These are phyloP conservation scores for Neospermospora avenae DNA, from an alignment of 2,329 filamentous ascomycete genomes.

Conservation along the genomic window DNA sequence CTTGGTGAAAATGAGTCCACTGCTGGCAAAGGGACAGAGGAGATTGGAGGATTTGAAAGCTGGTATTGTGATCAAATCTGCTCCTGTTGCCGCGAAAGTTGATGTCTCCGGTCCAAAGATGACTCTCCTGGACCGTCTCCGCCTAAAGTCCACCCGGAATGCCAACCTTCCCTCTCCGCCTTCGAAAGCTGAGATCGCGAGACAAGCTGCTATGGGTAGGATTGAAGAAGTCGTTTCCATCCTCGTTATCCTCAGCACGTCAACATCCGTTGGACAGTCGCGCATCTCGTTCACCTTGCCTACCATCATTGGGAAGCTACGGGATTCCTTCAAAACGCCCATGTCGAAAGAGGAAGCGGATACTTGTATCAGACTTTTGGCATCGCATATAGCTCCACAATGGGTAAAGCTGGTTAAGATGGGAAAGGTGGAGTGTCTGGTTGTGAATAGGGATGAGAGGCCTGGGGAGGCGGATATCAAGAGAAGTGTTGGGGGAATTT, in stretches of 20 bases:
- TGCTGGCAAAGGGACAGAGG: slow-evolving; percentile 64
- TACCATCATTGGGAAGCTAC: slow-evolving; percentile 60
- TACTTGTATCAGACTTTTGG: slow-evolving; percentile 45
- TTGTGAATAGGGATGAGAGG: slow-evolving; percentile 39
- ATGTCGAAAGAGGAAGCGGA: slow-evolving; percentile 47
- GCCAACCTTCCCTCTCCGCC: slow-evolving; percentile 43
- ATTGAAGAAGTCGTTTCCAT: slow-evolving; percentile 66
- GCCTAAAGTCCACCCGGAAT: slow-evolving; percentile 62
- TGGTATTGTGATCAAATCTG: slow-evolving; percentile 49
- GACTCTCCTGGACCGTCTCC: slow-evolving; percentile 72
- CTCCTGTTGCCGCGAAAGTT: slow-evolving; percentile 41
- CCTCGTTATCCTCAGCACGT: slow-evolving; percentile 60
- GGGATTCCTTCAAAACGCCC: slow-evolving; percentile 56
- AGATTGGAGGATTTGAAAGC: slow-evolving; percentile 67
- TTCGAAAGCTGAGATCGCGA: slow-evolving; percentile 53
- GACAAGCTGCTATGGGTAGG: slow-evolving; percentile 63
- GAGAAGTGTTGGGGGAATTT: slow-evolving; percentile 24
- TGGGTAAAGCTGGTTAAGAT: slow-evolving; percentile 48
- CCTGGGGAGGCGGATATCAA: slow-evolving; percentile 27
- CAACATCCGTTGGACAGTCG: slow-evolving; percentile 48
- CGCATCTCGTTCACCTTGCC: slow-evolving; percentile 64
- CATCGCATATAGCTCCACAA: slow-evolving; percentile 44
- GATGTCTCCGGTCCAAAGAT: slow-evolving; percentile 46
- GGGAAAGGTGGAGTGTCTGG: slow-evolving; percentile 43
- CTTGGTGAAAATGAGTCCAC: slow-evolving; percentile 49